These are phyloP conservation scores for Solanum ahanhuiri DNA, from an alignment of 257 asterid species.

Conservation along the genomic window DNA sequence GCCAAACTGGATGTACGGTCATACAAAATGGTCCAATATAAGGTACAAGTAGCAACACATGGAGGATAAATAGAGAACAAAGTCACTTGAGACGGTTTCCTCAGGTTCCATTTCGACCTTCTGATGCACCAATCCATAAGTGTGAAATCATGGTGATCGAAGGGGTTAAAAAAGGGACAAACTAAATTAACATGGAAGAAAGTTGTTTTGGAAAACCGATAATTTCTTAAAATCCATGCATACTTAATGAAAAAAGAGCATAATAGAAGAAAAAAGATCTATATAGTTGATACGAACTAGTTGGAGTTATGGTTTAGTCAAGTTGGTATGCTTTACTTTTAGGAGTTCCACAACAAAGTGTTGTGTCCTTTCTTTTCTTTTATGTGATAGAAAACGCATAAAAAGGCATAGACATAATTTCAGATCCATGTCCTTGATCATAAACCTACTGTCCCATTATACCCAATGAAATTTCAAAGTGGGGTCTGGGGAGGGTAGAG, in stretches of 20 bases:
- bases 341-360: background rate
- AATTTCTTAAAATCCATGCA: background rate
- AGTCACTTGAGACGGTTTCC: background rate
- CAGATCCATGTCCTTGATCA: background rate
- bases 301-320: background rate
- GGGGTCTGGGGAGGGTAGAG: background rate
- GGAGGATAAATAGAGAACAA: background rate
- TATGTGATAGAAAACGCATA: background rate
- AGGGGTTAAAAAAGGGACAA: background rate
- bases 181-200: background rate
- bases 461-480: background rate
- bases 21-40: background rate
- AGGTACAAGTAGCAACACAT: background rate
- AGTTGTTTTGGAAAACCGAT: background rate
- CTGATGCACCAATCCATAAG: background rate
- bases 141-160: background rate
- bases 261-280: background rate
- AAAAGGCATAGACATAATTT: background rate
- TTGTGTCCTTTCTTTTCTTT: background rate
- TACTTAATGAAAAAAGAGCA: background rate
- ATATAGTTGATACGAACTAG: background rate
- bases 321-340: background rate
- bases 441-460: background rate
- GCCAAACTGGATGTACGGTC: background rate
- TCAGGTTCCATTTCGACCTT: background rate